phyloP scores from a whole-genome alignment of 163 green algal genomes.

The Volvox carteri region DNA sequence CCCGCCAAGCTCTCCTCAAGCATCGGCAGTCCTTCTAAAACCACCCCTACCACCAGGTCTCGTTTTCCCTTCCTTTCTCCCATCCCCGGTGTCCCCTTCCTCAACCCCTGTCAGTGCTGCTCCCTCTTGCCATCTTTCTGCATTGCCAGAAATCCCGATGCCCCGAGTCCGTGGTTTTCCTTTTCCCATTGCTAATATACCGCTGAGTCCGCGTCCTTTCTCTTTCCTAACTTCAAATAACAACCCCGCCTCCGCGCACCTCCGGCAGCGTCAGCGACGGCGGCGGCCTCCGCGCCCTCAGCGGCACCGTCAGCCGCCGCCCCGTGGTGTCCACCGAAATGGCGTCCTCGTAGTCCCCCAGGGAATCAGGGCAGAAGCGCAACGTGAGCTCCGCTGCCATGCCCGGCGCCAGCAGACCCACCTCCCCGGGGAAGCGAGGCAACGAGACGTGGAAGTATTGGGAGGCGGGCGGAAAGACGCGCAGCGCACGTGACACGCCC shows the following conservation, averaged over 20 bases:
- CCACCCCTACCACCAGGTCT: neutral
- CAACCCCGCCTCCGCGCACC: conserved; percentile 52
- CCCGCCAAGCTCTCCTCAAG: too few species aligned
- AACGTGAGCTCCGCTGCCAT: conserved; percentile 73
- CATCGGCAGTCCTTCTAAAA: too few species aligned
- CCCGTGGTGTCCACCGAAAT: conserved; percentile 74
- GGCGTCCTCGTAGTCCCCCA: conserved; percentile 78
- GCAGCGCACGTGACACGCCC: conserved; percentile 65
- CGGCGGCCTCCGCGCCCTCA: conserved; percentile 70
- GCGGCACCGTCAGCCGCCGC: conserved; percentile 67
- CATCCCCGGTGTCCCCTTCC: too few species aligned
- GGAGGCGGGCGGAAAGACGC: conserved; percentile 75
- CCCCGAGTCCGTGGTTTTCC: too few species aligned
- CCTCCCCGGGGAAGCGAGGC: conserved; percentile 64
- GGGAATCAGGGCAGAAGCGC: conserved; percentile 78
- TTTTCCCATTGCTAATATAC: too few species aligned
- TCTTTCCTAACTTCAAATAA: too few species aligned
- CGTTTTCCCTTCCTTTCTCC: neutral
- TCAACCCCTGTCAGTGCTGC: too few species aligned
- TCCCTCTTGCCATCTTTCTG: too few species aligned
- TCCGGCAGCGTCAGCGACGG: conserved; percentile 73
- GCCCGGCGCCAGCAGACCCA: conserved; percentile 78
- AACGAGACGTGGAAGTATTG: conserved; percentile 82
- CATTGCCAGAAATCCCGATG: too few species aligned
- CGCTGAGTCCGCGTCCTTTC: too few species aligned